Conservation (phyloP, 2,329 filamentous ascomycete species). For the Pyrenochaeta sp. region DNA sequence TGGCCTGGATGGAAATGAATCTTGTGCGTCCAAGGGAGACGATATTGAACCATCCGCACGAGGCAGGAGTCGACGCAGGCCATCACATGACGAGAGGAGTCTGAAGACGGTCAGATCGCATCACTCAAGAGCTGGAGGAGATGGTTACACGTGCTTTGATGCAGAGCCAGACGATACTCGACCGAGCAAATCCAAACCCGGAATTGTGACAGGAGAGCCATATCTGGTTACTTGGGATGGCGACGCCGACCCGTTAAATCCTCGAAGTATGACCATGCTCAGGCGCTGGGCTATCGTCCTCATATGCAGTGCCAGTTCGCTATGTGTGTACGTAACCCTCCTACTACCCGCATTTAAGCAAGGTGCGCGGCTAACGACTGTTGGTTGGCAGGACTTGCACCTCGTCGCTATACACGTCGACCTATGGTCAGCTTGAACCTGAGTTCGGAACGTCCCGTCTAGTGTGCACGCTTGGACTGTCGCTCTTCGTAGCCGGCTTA, state of each 20-base stretch:
- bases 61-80: constrained; percentile 11
- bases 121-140: constrained; percentile 47
- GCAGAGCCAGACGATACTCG: constrained; percentile 30
- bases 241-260: constrained; percentile 76
- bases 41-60: constrained; percentile 2
- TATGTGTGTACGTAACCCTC: constrained; percentile 77
- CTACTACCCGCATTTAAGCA: not conserved
- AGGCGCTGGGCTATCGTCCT: constrained; percentile 82
- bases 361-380: constrained; percentile 10
- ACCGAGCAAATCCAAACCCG: constrained; percentile 32
- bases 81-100: constrained; percentile 27
- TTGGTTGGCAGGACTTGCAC: constrained; percentile 71
- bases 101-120: constrained; percentile 37
- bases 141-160: constrained; percentile 50
- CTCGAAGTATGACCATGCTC: constrained; percentile 70
- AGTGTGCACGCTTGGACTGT: constrained; percentile 81
- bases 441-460: constrained; percentile 77
- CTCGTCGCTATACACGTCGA: constrained; percentile 88
- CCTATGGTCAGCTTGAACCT: constrained; percentile 76
- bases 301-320: constrained; percentile 75
- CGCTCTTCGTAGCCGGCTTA: constrained; percentile 82
- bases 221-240: constrained; percentile 81
- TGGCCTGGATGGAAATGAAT: constrained; percentile 13
- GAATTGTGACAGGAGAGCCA: constrained; percentile 47
- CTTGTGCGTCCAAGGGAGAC: constrained; percentile 1